Percentiles rank a stretch among this genome's conserved stretches.
phyloP scores from a whole-genome alignment of 495 filamentous ascomycete genomes.

The Hypoxylon lienhwacheense region DNA sequence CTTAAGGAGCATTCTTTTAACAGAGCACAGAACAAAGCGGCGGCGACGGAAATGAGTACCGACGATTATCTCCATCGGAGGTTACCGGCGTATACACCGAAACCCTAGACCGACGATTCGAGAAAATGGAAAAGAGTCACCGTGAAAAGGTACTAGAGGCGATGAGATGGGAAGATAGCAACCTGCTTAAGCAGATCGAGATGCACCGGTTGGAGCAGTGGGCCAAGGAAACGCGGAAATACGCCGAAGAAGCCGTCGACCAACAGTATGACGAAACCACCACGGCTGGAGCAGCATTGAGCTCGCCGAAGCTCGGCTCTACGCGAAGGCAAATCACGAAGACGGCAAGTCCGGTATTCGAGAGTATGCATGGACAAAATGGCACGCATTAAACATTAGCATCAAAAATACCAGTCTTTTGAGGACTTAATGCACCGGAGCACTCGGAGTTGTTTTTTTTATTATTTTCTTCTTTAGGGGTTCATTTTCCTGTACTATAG shows the following conservation, averaged over 20 bases:
- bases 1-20: constrained; percentile 11
- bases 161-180: constrained; percentile 59
- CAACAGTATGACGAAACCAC: constrained; percentile 36
- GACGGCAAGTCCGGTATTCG: too few species aligned
- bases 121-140: constrained; percentile 47
- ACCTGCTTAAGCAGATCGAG: constrained; percentile 57
- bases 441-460: constrained; percentile 25
- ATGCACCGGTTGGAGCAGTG: constrained; percentile 62
- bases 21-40: constrained; percentile 28
- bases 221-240: constrained; percentile 55
- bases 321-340: constrained; percentile 24
- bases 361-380: constrained; percentile 34
- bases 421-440: constrained; percentile 23
- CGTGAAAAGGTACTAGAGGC: constrained; percentile 54
- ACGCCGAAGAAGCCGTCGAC: constrained; percentile 40
- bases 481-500: constrained; percentile 39
- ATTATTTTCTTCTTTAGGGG: too few species aligned
- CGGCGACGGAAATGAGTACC: constrained; percentile 20
- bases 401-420: constrained; percentile 6
- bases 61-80: constrained; percentile 50
- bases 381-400: constrained; percentile 31
- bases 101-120: constrained; percentile 57
- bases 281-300: constrained; percentile 21
- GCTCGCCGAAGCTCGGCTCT: constrained; percentile 16
- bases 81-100: constrained; percentile 56